phyloP scores from a whole-genome alignment of 495 filamentous ascomycete species.

The Hyaloscypha hepaticicola region DNA sequence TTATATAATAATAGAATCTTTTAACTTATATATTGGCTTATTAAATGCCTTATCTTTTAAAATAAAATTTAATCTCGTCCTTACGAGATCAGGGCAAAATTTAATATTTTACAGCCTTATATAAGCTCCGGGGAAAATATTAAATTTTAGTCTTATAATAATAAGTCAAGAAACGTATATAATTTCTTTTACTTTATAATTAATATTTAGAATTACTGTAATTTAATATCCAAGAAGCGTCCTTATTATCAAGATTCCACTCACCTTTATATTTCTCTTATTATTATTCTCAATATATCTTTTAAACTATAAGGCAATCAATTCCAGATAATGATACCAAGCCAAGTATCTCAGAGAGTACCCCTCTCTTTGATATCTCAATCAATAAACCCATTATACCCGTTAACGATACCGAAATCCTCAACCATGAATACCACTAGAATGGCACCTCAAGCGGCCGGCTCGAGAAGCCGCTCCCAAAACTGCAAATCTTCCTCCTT shows the following conservation, averaged over 20 bases:
- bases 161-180: background rate
- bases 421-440: background rate
- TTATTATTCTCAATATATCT: background rate
- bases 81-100: too few species aligned
- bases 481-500: conserved; percentile 59
- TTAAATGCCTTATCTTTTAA: too few species aligned
- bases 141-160: too few species aligned
- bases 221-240: background rate
- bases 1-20: too few species aligned
- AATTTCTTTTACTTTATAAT: background rate
- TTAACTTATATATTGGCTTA: too few species aligned
- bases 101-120: too few species aligned
- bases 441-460: conserved; percentile 8
- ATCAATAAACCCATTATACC: background rate
- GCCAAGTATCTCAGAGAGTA: conserved; percentile 14
- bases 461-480: conserved; percentile 49
- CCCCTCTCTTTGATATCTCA: conserved; percentile 15
- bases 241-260: background rate
- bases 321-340: background rate
- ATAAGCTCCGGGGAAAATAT: too few species aligned
- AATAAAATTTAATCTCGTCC: too few species aligned
- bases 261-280: background rate
- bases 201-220: background rate
- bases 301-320: background rate
- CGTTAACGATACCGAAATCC: conserved; percentile 3